Evolutionary conservation across 306 rosid species (phyloP).

Genomic region (Malus orientalis): DNA sequence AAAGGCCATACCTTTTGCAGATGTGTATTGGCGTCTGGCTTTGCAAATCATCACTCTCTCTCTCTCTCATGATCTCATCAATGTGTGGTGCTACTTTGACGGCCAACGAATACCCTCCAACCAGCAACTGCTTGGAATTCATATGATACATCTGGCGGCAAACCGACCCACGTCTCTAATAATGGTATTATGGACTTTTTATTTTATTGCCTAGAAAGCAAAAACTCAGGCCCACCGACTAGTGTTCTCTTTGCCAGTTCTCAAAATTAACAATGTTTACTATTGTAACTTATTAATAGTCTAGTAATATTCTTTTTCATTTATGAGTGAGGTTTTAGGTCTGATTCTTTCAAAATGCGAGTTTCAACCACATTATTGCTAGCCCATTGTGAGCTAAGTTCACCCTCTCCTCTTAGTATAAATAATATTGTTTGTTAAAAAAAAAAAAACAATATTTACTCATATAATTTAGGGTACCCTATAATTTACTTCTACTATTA

Average conservation of each 20-base stretch:
- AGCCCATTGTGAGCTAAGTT: no score
- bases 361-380: no score
- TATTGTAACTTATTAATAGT: no score
- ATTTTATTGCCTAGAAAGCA: not conserved
- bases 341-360: fast-evolving
- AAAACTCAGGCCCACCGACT: not conserved
- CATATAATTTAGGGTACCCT: no score
- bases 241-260: not conserved
- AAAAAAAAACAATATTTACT: no score
- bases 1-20: not conserved
- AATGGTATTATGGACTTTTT: not conserved
- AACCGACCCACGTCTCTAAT: not conserved
- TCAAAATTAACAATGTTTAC: not conserved
- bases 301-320: fast-evolving
- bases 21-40: not conserved
- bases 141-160: not conserved
- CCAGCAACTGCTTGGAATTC: not conserved
- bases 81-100: conserved; percentile 19
- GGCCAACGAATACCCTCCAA: conserved; percentile 33
- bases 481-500: not conserved
- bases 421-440: no score
- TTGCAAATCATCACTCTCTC: not conserved
- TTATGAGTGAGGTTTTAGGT: no score
- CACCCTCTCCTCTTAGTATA: no score
- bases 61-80: conserved; percentile 1